Conservation (phyloP, 306 rosid genomes). For the Erythrophleum fordii region DNA sequence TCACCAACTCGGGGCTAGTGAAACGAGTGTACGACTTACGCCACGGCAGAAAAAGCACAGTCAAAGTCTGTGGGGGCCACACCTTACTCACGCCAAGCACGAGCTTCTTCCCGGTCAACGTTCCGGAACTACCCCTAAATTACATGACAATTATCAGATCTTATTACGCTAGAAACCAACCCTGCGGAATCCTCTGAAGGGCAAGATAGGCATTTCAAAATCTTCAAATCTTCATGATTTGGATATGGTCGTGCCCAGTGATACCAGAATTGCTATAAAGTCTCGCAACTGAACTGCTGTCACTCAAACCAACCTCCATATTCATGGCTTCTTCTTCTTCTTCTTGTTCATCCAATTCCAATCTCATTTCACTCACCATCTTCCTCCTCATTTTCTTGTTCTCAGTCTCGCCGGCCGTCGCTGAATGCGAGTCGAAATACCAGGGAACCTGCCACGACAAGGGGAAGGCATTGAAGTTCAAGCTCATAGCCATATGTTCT, state of each 20-base stretch:
- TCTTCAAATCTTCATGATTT: background rate
- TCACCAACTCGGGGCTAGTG: background rate
- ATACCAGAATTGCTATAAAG: constrained; percentile 14
- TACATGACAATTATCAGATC: too few species aligned
- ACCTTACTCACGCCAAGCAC: background rate
- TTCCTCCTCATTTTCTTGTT: background rate
- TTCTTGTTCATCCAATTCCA: background rate
- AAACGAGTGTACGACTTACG: background rate
- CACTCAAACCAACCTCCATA: too few species aligned
- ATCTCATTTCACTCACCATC: background rate
- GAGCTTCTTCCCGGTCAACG: background rate
- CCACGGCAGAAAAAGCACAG: background rate
- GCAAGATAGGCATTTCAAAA: background rate
- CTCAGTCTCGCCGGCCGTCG: background rate
- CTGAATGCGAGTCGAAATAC: constrained; percentile 24
- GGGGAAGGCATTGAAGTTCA: constrained; percentile 40
- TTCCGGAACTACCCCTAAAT: background rate
- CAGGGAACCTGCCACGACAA: constrained; percentile 47
- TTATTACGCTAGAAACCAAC: background rate
- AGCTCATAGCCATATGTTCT: constrained; percentile 54
- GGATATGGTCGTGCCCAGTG: background rate
- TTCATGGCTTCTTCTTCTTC: background rate
- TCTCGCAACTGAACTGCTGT: background rate
- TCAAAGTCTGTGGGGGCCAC: background rate
- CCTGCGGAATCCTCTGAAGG: background rate